Evolutionary conservation across 768 basidiomycete species (phyloP), one percentile per base, ranked within the genome.

Genomic region (Dentipellis fragilis): DNA sequence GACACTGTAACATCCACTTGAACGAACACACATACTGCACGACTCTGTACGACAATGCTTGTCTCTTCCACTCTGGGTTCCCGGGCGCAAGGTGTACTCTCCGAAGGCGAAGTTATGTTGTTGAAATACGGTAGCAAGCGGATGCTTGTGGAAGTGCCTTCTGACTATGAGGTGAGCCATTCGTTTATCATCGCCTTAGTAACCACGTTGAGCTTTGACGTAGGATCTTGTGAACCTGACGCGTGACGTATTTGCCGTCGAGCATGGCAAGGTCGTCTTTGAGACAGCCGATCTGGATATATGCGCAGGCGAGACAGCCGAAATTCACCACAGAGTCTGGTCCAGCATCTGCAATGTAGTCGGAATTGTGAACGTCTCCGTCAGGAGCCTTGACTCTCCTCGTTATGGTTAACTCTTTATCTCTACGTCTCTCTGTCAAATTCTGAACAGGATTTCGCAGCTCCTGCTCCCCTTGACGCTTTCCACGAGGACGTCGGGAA

Each of bases 241-340:
- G 14, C 42, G 21, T 16, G 34, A 37, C 8, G 17, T 54, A 10
- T 54, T 54, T 17, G 5, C 42, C 19, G 11, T 54, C 10, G 22
- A n/a, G 21, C 7, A 16, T 10, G 47, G 35, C 12, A 16, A 14
- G 10, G 7, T 54, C 34, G 2, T 36, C 19, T 54, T 54, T 17
- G 16, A 29, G 8, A 54, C 54, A 22, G 46, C 14, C 22, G 54
- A 54, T 45, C 22, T 54, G 47, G 21, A 49, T 29, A 49, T 54
- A 22, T 54, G 54, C 45, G 12, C 16, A 2, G 45, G 39, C 7
- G 17, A 17, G 3, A 16, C 34, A 16, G 54, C 40, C 11, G 45
- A 54, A 46, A 54, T 54, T 23, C 45, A 54, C 23, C 11, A 17
- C 34, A 47, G 45, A 14, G 14, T 14, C 34, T 54, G 54, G 54